Conservation (phyloP, 2,329 filamentous ascomycete genomes). For the Ophiostoma tasmaniense region DNA sequence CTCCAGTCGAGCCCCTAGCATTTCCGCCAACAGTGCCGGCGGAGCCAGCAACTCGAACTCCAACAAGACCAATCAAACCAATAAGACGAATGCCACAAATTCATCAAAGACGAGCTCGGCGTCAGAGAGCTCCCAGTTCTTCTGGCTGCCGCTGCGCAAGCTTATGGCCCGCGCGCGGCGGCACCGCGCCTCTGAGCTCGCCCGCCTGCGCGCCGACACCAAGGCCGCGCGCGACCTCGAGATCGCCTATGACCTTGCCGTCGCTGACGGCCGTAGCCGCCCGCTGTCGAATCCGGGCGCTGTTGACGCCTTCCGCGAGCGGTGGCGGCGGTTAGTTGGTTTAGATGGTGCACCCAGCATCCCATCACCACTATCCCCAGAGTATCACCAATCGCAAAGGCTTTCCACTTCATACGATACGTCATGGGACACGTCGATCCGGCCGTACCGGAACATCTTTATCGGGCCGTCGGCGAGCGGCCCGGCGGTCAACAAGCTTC, state of each 20-base stretch:
- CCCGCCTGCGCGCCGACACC: conserved; percentile 26
- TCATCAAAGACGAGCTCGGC: conserved; percentile 17
- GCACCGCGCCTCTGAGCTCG: conserved; percentile 32
- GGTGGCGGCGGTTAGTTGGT: conserved; percentile 28
- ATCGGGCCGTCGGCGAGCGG: background rate
- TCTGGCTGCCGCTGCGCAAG: conserved; percentile 35
- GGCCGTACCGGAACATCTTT: background rate
- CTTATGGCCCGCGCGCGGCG: conserved; percentile 32
- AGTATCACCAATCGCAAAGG: background rate
- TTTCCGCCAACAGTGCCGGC: background rate
- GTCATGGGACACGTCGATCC: conserved; percentile 5
- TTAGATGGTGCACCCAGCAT: conserved; percentile 1
- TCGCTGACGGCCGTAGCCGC: conserved; percentile 25
- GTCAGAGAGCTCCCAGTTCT: conserved; percentile 22
- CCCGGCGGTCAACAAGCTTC: background rate
- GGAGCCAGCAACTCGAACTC: conserved; percentile 19
- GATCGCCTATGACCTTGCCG: conserved; percentile 23
- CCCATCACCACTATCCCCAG: background rate
- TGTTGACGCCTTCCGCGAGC: conserved; percentile 25
- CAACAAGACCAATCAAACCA: conserved; percentile 16
- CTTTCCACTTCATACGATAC: background rate
- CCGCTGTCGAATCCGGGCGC: conserved; percentile 23
- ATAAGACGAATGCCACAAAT: background rate
- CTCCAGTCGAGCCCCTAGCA: background rate
- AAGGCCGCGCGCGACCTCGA: conserved; percentile 25